These are phyloP conservation scores for Rhodosporidiobolus odoratus DNA, from an alignment of 768 basidiomycete species.

Conservation along the genomic window DNA sequence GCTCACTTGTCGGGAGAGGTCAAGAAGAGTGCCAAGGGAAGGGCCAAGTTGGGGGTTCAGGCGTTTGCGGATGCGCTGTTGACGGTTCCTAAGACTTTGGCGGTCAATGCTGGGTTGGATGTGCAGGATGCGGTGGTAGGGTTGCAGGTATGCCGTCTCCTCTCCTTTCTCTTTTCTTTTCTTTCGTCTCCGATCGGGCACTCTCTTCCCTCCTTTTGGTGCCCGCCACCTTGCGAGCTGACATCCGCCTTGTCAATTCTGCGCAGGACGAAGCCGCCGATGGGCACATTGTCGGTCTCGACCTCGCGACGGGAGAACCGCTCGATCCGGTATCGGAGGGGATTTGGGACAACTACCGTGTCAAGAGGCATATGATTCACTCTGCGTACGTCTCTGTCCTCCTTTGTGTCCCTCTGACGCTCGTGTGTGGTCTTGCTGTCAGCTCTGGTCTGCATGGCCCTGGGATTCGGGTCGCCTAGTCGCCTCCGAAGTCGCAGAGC, in stretches of 20 bases:
- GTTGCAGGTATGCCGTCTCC: slow-evolving; percentile 60
- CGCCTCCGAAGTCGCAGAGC: too few species aligned
- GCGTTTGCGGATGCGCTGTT: slow-evolving; percentile 93
- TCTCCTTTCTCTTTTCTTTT: not conserved
- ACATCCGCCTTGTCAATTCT: not conserved
- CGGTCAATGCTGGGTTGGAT: slow-evolving; percentile 92
- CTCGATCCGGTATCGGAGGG: slow-evolving; percentile 94
- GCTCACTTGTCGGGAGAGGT: slow-evolving; percentile 66
- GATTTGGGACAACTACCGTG: slow-evolving; percentile 98
- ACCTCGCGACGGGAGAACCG: slow-evolving; percentile 88
- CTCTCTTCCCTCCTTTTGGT: not conserved
- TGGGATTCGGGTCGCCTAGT: too few species aligned
- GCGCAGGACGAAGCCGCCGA: slow-evolving; percentile 83
- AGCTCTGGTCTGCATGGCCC: too few species aligned
- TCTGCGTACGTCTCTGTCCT: slow-evolving; percentile 63
- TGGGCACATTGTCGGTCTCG: slow-evolving; percentile 84
- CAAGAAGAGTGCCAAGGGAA: slow-evolving; percentile 82
- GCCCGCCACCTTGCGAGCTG: not conserved
- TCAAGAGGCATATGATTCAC: slow-evolving; percentile 97
- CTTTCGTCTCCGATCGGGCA: not conserved
- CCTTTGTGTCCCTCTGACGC: not conserved
- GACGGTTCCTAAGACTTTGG: slow-evolving; percentile 92
- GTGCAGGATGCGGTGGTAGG: slow-evolving; percentile 91
- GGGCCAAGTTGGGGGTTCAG: slow-evolving; percentile 93
- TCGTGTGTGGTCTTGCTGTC: slow-evolving; percentile 10